Base-by-base conservation (phyloP, 2,329 filamentous ascomycete genomes). In the Neonectria neomacrospora region DNA sequence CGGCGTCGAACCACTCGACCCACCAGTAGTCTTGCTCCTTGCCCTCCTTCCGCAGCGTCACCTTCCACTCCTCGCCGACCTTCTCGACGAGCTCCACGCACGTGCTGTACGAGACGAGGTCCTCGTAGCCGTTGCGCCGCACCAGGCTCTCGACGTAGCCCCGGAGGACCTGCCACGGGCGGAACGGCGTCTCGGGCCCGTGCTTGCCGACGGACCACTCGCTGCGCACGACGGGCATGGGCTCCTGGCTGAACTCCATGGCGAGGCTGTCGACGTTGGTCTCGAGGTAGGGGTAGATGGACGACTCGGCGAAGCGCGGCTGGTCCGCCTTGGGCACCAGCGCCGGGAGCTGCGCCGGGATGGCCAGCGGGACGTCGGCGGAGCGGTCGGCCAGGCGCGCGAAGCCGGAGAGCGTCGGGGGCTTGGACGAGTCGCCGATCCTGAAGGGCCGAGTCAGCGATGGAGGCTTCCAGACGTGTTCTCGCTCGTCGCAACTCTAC, bases 211-310 rank as follows among this genome's bases (percentile, higher is more conserved):
- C 66, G 0, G 76, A 76, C n/a, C 69, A 67, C 32, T 74, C 63
- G 30, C 70, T 75, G 3, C 68, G 65, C n/a, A 71, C 70, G 1
- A 74, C 73, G 0, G 86, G 82, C 18, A 89, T 85, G 0, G 80
- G 78, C 62, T 88, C 86, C 66, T 86, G 80, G 2, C 81, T 84
- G 73, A 86, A 91, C 20, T 82, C 80, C 89, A 91, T 91, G 1
- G 86, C 79, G 2, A 82, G 69, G 5, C 80, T 78, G 65, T 86
- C 83, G 54, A 91, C 85, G 68, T 91, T 91, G 7, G 88, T 90
- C 71, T 90, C 86, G 14, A 90, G 78, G 32, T 85, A 83, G 0
- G 86, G 85, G 67, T 90, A 90, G 34, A 90, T 81, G 2, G 85
- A 85, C 1, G 86, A 86, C 64, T 89, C 86, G 11, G 80, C 76